Conservation (phyloP, 108 stramenopile species). For the Chaetoceros tenuissimus region DNA sequence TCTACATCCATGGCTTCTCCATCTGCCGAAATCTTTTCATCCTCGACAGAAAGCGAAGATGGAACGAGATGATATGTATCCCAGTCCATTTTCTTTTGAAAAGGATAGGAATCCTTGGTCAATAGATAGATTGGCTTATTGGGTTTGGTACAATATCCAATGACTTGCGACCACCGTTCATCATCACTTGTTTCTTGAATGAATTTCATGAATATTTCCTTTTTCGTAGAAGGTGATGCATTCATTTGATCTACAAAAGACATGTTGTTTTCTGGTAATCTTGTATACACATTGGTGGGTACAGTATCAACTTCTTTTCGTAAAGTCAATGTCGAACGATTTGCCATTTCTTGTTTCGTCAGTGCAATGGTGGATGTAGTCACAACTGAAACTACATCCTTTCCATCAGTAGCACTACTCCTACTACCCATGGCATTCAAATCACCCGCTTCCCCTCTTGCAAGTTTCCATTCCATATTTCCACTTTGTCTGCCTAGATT, state of each 20-base stretch:
- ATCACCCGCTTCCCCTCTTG: conserved; percentile 52
- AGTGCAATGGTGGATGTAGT: background rate
- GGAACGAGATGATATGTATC: conserved; percentile 58
- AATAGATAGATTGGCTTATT: conserved; percentile 60
- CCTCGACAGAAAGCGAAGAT: conserved; percentile 46
- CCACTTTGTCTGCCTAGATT: conserved; percentile 54
- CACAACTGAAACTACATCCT: background rate
- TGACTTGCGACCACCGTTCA: conserved; percentile 9
- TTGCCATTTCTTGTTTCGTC: background rate
- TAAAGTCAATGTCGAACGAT: conserved; percentile 3
- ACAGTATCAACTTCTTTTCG: conserved; percentile 32
- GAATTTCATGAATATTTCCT: conserved; percentile 44
- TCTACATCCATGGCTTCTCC: conserved; percentile 9
- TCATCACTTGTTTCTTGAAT: conserved; percentile 13
- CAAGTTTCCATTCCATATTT: conserved; percentile 55
- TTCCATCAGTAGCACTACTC: background rate
- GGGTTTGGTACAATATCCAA: conserved; percentile 56
- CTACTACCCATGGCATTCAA: conserved; percentile 1
- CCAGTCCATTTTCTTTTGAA: conserved; percentile 36
- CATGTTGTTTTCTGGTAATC: conserved; percentile 66
- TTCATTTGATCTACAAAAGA: conserved; percentile 48
- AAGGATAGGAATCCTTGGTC: conserved; percentile 47
- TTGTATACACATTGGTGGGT: conserved; percentile 36
- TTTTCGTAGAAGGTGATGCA: conserved; percentile 57
- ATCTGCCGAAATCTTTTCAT: conserved; percentile 8